Evolutionary conservation across 2,329 filamentous ascomycete genomes (phyloP), one percentile per base, ranked within the genome.

Genomic region (Neonectria coccinea): DNA sequence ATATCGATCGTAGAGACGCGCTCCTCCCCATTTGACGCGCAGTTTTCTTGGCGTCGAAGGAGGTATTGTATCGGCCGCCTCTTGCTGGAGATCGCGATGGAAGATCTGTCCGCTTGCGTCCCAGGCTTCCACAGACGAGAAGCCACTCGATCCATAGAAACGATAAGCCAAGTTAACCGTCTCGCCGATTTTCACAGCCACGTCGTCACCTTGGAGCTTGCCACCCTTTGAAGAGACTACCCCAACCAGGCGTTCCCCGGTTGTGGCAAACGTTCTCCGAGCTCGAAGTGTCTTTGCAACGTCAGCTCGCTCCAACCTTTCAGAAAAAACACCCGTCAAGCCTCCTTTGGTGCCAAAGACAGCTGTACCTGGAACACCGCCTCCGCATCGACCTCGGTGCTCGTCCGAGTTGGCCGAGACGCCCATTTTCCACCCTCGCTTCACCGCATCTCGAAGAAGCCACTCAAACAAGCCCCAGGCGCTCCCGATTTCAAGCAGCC

Each of bases 371-470:
- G 57, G 57, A 0, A 79, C 77, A 6, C 77, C 76, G 14, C 77
- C 77, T 11, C 77, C 77, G 55, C 77, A 79, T 0, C 77, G 70
- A 2, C 77, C 77, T 1, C 77, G 72, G 57, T 79, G 77, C 68
- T 79, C 77, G 45, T 79, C 77, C 27, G 71, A 75, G 59, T 79
- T 79, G 14, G 77, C 77, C 41, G 68, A 77, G 1, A 79, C 77
- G 4, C 77, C 77, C 20, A 79, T 29, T 59, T 74, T 74, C 74
- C 75, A 78, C 10, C 76, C 77, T 2, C 77, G 57, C 36, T 65
- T 36, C 2, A 79, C 70, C 5, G 71, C 74, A 51, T 77, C 75
- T 12, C 69, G 70, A 2, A 79, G 63, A 11, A 78, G 65, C 77
- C 76, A 79, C 59, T 79, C 78, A 12, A 62, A 79, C 76, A 39